Evolutionary conservation across 495 filamentous ascomycete species (phyloP).

Genomic region (Penicillium coprophilum): DNA sequence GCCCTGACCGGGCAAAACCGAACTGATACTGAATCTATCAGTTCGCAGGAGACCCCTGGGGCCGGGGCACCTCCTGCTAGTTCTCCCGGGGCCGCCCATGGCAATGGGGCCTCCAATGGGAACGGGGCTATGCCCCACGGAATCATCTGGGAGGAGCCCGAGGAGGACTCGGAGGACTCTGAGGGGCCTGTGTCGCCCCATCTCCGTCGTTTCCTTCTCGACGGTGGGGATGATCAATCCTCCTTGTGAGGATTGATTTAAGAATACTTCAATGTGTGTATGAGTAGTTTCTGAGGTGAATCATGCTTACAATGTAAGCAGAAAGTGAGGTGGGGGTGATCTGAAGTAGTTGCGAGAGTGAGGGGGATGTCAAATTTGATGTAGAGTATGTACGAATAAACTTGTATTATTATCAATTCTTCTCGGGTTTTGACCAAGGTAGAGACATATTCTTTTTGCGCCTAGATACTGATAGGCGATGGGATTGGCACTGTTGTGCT

Average conservation of each 20-base stretch:
- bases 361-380: neutral
- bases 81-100: neutral
- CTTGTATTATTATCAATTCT: neutral
- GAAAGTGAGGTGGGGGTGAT: neutral
- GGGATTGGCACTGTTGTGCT: neutral
- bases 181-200: neutral
- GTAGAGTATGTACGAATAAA: neutral
- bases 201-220: neutral
- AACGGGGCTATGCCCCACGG: neutral
- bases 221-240: neutral
- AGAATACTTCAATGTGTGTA: neutral
- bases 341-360: neutral
- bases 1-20: neutral
- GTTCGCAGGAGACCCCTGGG: neutral
- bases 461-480: neutral
- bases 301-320: neutral
- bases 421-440: neutral
- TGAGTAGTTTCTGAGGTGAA: neutral
- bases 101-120: neutral
- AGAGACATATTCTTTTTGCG: neutral
- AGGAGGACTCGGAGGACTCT: no score
- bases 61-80: neutral
- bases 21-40: neutral
- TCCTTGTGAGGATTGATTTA: neutral
- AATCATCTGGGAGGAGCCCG: neutral